Evolutionary conservation across 2,329 filamentous ascomycete species (phyloP).

Genomic region (Phoma herbarum): DNA sequence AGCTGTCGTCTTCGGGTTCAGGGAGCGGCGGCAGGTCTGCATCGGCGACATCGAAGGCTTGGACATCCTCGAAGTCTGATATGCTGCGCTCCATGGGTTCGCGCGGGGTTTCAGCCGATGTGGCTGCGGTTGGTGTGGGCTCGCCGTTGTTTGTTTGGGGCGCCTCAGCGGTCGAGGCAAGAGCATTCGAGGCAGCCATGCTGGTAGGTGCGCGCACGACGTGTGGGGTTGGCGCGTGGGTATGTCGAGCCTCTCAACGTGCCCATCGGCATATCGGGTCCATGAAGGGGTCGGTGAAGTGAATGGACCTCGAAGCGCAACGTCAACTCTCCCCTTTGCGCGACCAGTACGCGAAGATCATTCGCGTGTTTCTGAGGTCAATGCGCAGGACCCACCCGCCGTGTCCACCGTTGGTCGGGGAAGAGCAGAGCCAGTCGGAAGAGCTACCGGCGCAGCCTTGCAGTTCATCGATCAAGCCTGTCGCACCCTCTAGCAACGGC

Average conservation of each 20-base stretch:
- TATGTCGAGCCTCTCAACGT: constrained; percentile 13
- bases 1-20: constrained; percentile 52
- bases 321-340: constrained; percentile 17
- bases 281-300: constrained; percentile 20
- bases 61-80: constrained; percentile 45
- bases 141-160: constrained; percentile 35
- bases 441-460: constrained; percentile 6
- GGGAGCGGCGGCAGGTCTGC: constrained; percentile 54
- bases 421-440: constrained; percentile 14
- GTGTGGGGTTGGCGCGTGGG: constrained; percentile 32
- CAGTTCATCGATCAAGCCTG: not conserved
- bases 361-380: constrained; percentile 16
- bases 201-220: constrained; percentile 28
- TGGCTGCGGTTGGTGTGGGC: constrained; percentile 27
- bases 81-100: constrained; percentile 39
- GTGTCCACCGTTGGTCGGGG: constrained; percentile 9
- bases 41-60: constrained; percentile 46
- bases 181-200: constrained; percentile 36
- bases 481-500: not conserved
- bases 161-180: constrained; percentile 36
- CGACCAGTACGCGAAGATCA: constrained; percentile 9
- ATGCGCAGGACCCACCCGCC: constrained; percentile 11
- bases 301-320: not conserved
- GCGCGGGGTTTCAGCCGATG: constrained; percentile 23
- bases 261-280: constrained; percentile 39